phyloP scores from a whole-genome alignment of 192 early-diverging fungal species.

The Ambispora gerdemannii region DNA sequence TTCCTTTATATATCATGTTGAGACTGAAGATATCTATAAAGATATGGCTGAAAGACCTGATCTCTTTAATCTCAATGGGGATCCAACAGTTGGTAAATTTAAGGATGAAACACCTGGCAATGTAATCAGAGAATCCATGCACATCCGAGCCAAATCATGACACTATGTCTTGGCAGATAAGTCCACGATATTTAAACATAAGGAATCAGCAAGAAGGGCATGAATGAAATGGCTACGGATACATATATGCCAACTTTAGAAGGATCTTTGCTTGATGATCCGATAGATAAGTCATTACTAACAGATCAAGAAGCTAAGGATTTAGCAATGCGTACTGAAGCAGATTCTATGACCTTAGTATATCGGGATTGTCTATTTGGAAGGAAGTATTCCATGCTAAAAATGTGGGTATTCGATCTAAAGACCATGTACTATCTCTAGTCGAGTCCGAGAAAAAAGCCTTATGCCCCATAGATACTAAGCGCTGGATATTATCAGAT shows the following conservation, averaged over 20 bases:
- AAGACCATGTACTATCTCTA: not conserved
- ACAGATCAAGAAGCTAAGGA: too few relatives aligned
- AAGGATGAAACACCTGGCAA: constrained; percentile 1
- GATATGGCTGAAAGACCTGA: constrained; percentile 16
- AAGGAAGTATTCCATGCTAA: not conserved
- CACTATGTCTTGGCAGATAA: constrained; percentile 15
- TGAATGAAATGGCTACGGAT: constrained; percentile 9
- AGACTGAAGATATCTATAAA: constrained; percentile 22
- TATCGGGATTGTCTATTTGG: too few relatives aligned
- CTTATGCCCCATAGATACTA: not conserved
- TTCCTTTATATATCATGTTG: not conserved
- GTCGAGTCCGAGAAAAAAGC: not conserved
- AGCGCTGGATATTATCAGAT: not conserved
- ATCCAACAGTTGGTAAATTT: not conserved
- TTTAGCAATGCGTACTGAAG: too few relatives aligned
- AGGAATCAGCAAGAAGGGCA: constrained; percentile 2
- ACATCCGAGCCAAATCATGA: not conserved
- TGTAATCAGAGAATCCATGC: not conserved
- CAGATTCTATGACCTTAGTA: too few relatives aligned
- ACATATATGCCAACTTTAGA: too few relatives aligned
- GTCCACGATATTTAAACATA: not conserved
- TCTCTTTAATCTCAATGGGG: not conserved
- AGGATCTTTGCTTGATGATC: too few relatives aligned
- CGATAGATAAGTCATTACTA: too few relatives aligned
- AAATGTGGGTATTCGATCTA: not conserved